Base-by-base conservation (phyloP, 2,329 filamentous ascomycete species). In the Cordyceps farinosa region DNA sequence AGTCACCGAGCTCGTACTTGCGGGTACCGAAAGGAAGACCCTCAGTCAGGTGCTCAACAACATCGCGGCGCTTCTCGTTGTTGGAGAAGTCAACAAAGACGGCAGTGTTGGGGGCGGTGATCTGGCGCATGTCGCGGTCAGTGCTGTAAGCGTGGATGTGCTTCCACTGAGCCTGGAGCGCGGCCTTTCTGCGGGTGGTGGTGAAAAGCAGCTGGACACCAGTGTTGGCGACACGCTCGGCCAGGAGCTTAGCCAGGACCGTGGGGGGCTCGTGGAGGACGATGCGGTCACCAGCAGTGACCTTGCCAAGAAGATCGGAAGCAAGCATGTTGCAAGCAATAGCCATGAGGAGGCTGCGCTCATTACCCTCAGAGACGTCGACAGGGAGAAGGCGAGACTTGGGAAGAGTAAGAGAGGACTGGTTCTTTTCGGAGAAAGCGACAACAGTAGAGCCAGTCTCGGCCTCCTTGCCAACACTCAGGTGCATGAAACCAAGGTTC, bases 251-350 rank as follows among this genome's bases (percentile, higher is more conserved):
- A 22, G 63, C 51, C 7, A 64, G 38, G 2, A 61, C 57, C 8
- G 63, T 45, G 30, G 56, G 55, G 40, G 63, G 57, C 38, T 64
- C 63, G 22, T 64, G 63, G 36, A 64, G 57, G n/a, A 64, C 63
- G 22, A 61, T 56, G 11, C 52, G 57, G 45, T 57, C 57, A 52
- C 57, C 57, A 30, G 56, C 56, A 50, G 42, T 30, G 22, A 50
- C 50, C 51, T 60, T 64, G 30, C 34, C 50, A 30, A 64, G 62
- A 2, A 64, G 42, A 29, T 56, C 55, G 50, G 56, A 42, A 45
- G 56, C 62, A 42, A 60, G 55, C 54, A 63, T 59, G 42, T 60
- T 59, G 44, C 55, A 58, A 32, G 62, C 62, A 47, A 64, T 58
- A 52, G 62, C 55, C 32, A 64, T 40, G 6, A 64, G 56, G 10